Base-by-base conservation (phyloP, 176 grass and related monocot species). In the Puya raimondii region DNA sequence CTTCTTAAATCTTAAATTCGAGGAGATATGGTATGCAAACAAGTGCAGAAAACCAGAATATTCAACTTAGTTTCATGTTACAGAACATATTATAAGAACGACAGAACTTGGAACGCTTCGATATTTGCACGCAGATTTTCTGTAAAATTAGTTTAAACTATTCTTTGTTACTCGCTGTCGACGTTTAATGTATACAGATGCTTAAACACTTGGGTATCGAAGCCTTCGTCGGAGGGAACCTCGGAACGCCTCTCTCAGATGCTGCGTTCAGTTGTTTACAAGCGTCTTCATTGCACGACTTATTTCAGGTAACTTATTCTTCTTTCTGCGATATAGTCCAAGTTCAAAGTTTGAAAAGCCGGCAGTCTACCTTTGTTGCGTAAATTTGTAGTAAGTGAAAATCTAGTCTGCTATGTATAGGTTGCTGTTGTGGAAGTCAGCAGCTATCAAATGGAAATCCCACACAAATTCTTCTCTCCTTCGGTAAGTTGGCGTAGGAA, bases 341-440 rank as follows among this genome's bases (percentile, higher is more conserved):
- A 9, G 16, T 59, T 18, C 15, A 18, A 17, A 59, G 9, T 59
- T 17, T 21, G 54, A 20, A 59, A 59, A 20, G 3, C 16, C 6
- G 54, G 6, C 15, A 9, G 21, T 59, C 20, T 59, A 14, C 53
- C 4, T 4, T 59, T 59, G 5, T 59, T 20, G n/a, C 20, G 20
- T 17, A 17, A 58, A 8, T n/a, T 14, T 58, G 16, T 58, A 17
- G 14, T 20, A 1, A 17, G n/a, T 59, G 54, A 21, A 10, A 59
- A 17, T 59, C 54, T 21, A 59, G 16, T 49, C 17, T 22, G 20
- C 4, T 64, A 63, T 48, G 61, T 29, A 48, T 73, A 73, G 29
- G 57, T 73, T 16, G 71, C 71, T 64, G 71, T 73, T 2, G 71
- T 73, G 71, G 71, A 73, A 42, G 71, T 73, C 49, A 73, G 71